These are phyloP conservation scores for Podila epigama DNA, from an alignment of 192 early-diverging fungal species.

Conservation along the genomic window DNA sequence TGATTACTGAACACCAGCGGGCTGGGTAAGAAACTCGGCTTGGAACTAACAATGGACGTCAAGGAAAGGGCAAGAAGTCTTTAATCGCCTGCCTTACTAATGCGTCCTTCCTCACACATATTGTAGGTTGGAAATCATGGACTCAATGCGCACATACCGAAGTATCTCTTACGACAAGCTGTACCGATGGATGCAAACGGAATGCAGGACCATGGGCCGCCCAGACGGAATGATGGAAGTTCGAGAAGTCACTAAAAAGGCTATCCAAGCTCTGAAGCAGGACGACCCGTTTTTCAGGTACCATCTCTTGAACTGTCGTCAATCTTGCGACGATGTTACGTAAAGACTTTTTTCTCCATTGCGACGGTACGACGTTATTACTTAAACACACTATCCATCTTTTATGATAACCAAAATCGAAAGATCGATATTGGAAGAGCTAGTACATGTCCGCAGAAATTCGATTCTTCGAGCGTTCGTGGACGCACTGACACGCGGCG, in stretches of 20 bases:
- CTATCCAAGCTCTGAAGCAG: slow-evolving; percentile 70
- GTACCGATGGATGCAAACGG: slow-evolving; percentile 75
- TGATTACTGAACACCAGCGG: slow-evolving; percentile 78
- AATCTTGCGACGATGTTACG: background rate
- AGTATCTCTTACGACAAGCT: slow-evolving; percentile 80
- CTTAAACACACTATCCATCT: no score
- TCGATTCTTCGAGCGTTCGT: slow-evolving; percentile 74
- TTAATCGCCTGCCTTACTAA: background rate
- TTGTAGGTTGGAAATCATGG: slow-evolving; percentile 77
- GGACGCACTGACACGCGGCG: slow-evolving; percentile 78
- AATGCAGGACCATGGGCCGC: slow-evolving; percentile 68
- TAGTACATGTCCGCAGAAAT: slow-evolving; percentile 70
- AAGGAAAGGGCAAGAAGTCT: background rate
- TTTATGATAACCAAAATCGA: no score
- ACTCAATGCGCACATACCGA: slow-evolving; percentile 70
- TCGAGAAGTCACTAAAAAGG: slow-evolving; percentile 64
- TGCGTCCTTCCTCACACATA: background rate
- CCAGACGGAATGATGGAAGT: slow-evolving; percentile 73
- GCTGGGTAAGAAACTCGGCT: slow-evolving; percentile 64
- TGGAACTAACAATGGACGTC: background rate
- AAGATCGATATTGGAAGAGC: slow-evolving; percentile 77
- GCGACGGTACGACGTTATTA: no score
- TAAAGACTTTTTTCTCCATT: background rate
- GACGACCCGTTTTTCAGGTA: slow-evolving; percentile 81
- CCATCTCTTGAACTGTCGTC: slow-evolving; percentile 8